Conservation (phyloP, 148 eudicot genomes). For the Gaultheria prostrata region DNA sequence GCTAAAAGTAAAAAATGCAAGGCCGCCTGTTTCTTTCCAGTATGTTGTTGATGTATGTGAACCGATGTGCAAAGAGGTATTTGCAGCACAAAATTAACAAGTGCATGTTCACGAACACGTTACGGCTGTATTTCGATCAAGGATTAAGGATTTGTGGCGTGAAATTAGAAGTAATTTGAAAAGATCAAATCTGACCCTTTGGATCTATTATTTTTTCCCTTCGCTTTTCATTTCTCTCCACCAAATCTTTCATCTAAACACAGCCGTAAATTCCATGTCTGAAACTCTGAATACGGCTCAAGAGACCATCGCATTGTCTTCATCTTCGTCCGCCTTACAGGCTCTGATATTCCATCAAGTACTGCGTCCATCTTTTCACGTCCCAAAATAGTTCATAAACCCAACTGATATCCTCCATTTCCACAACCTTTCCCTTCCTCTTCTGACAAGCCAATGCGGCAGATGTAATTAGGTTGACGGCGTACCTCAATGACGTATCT, state of each 20-base stretch:
- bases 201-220: background rate
- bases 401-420: constrained; percentile 85
- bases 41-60: too few species aligned
- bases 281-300: constrained; percentile 12
- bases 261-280: background rate
- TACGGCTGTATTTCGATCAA: background rate
- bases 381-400: constrained; percentile 82
- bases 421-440: constrained; percentile 80
- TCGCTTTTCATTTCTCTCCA: background rate
- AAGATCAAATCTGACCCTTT: background rate
- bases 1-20: too few species aligned
- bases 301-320: constrained; percentile 41
- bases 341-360: constrained; percentile 90
- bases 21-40: too few species aligned
- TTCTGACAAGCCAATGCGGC: constrained; percentile 83
- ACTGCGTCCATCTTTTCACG: constrained; percentile 93
- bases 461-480: constrained; percentile 77
- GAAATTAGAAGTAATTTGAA: background rate
- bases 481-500: constrained; percentile 81
- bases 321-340: constrained; percentile 58
- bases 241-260: background rate
- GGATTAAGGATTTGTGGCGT: background rate
- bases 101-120: background rate
- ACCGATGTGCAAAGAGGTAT: background rate
- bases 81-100: constrained; percentile 10